Conservation (phyloP, 1,139 yeast species). For the Petasospora rhodanensis region DNA sequence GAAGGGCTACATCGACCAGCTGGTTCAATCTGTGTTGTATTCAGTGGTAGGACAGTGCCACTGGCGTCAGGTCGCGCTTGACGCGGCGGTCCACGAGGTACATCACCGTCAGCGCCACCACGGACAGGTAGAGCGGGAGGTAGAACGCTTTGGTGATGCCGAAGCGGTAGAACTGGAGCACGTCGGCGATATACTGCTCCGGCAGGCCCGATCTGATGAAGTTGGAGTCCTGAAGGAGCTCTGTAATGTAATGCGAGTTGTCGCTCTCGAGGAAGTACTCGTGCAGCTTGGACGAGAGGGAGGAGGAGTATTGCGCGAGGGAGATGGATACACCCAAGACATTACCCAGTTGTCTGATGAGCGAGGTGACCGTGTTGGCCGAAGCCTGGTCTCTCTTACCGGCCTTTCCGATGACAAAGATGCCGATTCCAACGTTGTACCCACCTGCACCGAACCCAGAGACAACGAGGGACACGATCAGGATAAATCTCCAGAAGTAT, state of each 20-base stretch:
- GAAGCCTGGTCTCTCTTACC: constrained; percentile 35
- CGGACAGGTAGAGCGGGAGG: constrained; percentile 11
- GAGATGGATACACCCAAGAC: constrained; percentile 44
- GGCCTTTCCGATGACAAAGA: constrained; percentile 40
- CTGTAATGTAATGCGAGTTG: constrained; percentile 3
- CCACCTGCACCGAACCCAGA: constrained; percentile 42
- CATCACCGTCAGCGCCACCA: constrained; percentile 13
- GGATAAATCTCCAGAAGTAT: constrained; percentile 10
- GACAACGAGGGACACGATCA: constrained; percentile 23
- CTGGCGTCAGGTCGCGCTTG: constrained; percentile 1
- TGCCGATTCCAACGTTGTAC: constrained; percentile 37
- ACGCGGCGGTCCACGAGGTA: constrained; percentile 10
- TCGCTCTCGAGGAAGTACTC: constrained; percentile 7
- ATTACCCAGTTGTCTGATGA: constrained; percentile 40
- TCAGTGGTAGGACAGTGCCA: no score
- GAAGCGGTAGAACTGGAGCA: constrained; percentile 14
- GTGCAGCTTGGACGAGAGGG: constrained; percentile 9
- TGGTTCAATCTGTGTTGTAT: no score
- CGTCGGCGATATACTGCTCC: constrained; percentile 7
- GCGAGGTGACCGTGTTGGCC: constrained; percentile 29
- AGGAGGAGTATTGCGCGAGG: constrained; percentile 29
- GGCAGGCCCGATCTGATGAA: constrained; percentile 17
- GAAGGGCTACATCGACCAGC: no score
- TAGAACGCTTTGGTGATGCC: constrained; percentile 14
- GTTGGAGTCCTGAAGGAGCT: constrained; percentile 16